phyloP scores from a whole-genome alignment of 306 rosid species.

The Sophora flavescens region DNA sequence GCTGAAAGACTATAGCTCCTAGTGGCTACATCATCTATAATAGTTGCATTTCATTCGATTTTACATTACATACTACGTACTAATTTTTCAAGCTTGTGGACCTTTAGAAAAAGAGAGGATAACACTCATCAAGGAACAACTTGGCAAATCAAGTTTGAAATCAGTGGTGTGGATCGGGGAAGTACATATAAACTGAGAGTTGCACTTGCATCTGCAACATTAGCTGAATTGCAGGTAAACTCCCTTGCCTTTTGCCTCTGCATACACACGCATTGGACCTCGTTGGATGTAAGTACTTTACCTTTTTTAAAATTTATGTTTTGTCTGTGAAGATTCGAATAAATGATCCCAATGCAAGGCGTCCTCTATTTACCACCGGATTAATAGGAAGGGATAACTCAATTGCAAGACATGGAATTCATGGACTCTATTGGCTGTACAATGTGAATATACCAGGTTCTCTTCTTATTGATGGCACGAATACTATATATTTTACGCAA shows the following conservation, averaged over 20 bases:
- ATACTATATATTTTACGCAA: conserved; percentile 69
- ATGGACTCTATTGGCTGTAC: conserved; percentile 78
- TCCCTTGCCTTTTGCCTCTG: background rate
- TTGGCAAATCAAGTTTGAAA: conserved; percentile 86
- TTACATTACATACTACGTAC: background rate
- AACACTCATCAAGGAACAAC: conserved; percentile 78
- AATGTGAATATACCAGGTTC: conserved; percentile 51
- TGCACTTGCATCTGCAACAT: conserved; percentile 85
- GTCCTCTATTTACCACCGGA: conserved; percentile 56
- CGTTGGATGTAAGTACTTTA: conserved; percentile 20
- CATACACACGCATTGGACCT: background rate
- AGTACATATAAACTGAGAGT: conserved; percentile 74
- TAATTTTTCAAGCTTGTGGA: conserved; percentile 35
- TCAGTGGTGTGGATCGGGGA: conserved; percentile 52
- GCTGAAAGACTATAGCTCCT: conserved; percentile 28
- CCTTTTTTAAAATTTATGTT: background rate
- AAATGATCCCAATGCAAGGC: conserved; percentile 55
- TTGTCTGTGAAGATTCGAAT: conserved; percentile 59
- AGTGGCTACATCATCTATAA: conserved; percentile 7
- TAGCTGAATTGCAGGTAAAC: conserved; percentile 84
- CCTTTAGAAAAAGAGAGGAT: conserved; percentile 64
- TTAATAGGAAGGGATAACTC: conserved; percentile 79
- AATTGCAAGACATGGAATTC: conserved; percentile 83
- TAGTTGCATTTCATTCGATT: conserved; percentile 37
- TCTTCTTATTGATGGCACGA: conserved; percentile 56